Percentiles rank a stretch among this genome's conserved stretches.
Evolutionary conservation across 2,329 filamentous ascomycete species (phyloP).

Genomic region (Talaromyces sp.): DNA sequence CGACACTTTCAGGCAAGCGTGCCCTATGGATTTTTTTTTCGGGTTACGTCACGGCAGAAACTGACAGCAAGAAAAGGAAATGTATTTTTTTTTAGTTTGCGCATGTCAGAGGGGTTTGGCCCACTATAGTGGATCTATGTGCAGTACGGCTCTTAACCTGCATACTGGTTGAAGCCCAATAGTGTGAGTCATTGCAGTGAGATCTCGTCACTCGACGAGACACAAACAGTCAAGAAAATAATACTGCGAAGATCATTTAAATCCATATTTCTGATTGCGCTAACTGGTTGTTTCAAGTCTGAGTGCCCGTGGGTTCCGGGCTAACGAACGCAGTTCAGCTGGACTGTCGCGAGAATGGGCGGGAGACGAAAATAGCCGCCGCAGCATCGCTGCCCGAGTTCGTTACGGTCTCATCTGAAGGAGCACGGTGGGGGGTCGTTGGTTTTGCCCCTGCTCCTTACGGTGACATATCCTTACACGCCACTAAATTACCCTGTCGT

Average conservation of each 20-base stretch:
- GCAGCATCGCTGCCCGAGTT: background rate
- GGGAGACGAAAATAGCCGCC: background rate
- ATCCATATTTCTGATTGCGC: background rate
- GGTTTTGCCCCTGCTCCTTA: background rate
- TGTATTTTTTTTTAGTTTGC: background rate
- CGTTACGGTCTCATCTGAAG: background rate
- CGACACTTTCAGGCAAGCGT: no score
- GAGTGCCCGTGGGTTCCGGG: background rate
- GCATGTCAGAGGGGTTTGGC: slow-evolving; percentile 5
- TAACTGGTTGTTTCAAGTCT: background rate
- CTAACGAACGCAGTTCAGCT: background rate
- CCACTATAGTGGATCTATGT: slow-evolving; percentile 8
- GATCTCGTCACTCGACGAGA: background rate
- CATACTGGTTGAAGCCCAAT: slow-evolving; percentile 9
- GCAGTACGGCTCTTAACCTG: slow-evolving; percentile 3
- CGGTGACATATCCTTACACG: background rate
- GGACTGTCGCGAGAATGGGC: background rate
- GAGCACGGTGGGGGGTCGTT: background rate
- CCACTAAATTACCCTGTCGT: background rate
- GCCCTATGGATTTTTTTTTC: background rate
- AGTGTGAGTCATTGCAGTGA: slow-evolving; percentile 1
- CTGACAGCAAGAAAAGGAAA: background rate
- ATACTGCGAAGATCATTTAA: background rate
- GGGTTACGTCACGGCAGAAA: slow-evolving; percentile 1
- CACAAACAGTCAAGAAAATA: background rate